phyloP scores from a whole-genome alignment of 345 rosid genomes.

The Hibiscus tridactylites region DNA sequence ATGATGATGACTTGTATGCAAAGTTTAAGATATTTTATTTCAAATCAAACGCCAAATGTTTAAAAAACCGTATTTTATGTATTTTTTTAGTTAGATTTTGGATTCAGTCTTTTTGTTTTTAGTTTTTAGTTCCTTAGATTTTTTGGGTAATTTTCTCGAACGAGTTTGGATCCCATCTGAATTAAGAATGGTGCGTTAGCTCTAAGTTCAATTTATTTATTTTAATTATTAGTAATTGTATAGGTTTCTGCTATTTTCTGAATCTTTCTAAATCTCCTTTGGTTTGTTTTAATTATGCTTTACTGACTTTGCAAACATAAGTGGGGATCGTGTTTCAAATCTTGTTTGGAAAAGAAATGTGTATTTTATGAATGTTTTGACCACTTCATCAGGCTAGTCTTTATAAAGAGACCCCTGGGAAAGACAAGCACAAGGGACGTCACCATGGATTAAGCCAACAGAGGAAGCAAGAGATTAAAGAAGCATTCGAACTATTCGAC shows the following conservation, averaged over 20 bases:
- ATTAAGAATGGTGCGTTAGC: slow-evolving; percentile 13
- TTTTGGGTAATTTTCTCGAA: not conserved
- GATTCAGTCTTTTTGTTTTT: not conserved
- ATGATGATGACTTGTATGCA: not conserved
- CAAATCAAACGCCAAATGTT: not conserved
- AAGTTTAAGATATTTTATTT: not conserved
- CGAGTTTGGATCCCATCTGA: slow-evolving; percentile 9
- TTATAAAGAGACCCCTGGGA: slow-evolving; percentile 49
- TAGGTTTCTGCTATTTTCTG: not conserved
- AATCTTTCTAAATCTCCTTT: not conserved
- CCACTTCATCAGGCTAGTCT: slow-evolving; percentile 30
- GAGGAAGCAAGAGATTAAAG: slow-evolving; percentile 84
- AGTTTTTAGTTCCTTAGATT: too few species aligned
- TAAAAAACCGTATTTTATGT: not conserved
- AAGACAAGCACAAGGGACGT: slow-evolving; percentile 62
- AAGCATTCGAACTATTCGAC: slow-evolving; percentile 91
- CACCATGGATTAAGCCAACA: slow-evolving; percentile 60
- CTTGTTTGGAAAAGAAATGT: not conserved
- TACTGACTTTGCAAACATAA: not conserved
- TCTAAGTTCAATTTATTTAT: not conserved
- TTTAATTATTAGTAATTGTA: not conserved
- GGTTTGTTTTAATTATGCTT: not conserved
- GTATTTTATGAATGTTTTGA: not conserved
- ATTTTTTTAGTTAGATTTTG: not conserved
- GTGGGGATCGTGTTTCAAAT: not conserved